Conservation (phyloP, 2,329 filamentous ascomycete genomes). For the Pseudocercospora crystallina region DNA sequence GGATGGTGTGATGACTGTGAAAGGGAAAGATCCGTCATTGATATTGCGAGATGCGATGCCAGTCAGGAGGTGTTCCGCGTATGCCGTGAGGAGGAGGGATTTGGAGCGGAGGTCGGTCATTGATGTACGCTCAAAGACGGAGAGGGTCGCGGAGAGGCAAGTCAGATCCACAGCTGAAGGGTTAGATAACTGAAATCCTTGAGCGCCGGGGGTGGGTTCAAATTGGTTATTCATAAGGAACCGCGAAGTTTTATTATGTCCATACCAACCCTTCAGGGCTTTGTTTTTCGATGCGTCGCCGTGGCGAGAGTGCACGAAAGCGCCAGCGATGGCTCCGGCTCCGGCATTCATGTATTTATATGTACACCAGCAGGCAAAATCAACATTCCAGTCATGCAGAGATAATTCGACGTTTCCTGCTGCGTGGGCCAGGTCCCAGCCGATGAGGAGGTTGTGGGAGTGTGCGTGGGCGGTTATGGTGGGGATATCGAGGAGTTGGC, state of each 20-base stretch:
- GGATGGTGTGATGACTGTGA: constrained; percentile 64
- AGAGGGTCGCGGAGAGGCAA: constrained; percentile 67
- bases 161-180: constrained; percentile 76
- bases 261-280: constrained; percentile 77
- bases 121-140: constrained; percentile 68
- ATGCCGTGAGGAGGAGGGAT: constrained; percentile 71
- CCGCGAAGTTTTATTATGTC: constrained; percentile 70
- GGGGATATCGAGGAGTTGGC: constrained; percentile 81
- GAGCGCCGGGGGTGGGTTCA: constrained; percentile 72
- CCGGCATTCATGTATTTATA: constrained; percentile 96
- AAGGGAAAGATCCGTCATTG: constrained; percentile 29
- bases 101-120: constrained; percentile 70
- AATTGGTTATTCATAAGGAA: constrained; percentile 85
- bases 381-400: constrained; percentile 85
- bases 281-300: constrained; percentile 50
- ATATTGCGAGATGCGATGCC: constrained; percentile 20
- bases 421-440: constrained; percentile 87
- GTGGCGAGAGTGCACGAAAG: constrained; percentile 77
- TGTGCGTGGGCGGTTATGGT: constrained; percentile 77
- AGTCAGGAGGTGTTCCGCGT: constrained; percentile 67
- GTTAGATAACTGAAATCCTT: constrained; percentile 82
- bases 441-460: constrained; percentile 67
- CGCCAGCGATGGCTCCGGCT: constrained; percentile 74
- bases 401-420: constrained; percentile 77
- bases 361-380: constrained; percentile 89